Evolutionary conservation across 768 basidiomycete genomes (phyloP), one percentile per base, ranked within the genome.

Genomic region (Leccinum barrowsii): DNA sequence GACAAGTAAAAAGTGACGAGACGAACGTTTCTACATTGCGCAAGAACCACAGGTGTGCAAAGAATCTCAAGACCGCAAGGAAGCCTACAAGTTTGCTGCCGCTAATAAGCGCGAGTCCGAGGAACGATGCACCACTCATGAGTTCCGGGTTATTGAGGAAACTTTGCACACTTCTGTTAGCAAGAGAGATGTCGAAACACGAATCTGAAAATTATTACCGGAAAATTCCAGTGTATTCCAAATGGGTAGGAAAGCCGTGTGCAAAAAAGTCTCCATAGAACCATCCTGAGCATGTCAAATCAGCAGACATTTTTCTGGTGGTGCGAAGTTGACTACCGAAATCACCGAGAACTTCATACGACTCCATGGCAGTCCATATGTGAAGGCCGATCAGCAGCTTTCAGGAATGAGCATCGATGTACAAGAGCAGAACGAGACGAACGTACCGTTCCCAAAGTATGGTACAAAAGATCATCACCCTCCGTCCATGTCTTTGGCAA

Each of bases 211-310:
- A 55, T 52, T 65, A 76, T 52, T 67, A 94, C 85, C 96, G 86
- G 75, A 96, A 99, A 63, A 99, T 98, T 32, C 97, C 97, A 54
- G 94, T 95, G 71, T 98, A 98, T 59, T 95, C 93, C 8, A 98
- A 77, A 59, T 91, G 85, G 0, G 89, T 76, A 4, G 96, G 93
- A 72, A 92, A 95, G 61, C 94, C 89, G 66, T 96, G 92, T 75
- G 95, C 89, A 79, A 95, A 95, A 76, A 96, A 96, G 74, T 96
- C 93, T 22, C 94, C 94, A 65, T 97, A 99, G 76, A 98, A 95
- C 97, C 97, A 99, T 24, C 97, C 92, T 94, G 57, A 13, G 13
- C 21, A 42, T 34, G 10, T 30, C 13, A 11, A 50, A 50, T 68
- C 21, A 59, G 51, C 35, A 40, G 7, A 50, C 7, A 2, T 17